A percentile compares a stretch with the other conserved stretches of the same genome.
These are phyloP conservation scores for Onygenales sp. DNA, from an alignment of 2,329 filamentous ascomycete species.

Conservation along the genomic window DNA sequence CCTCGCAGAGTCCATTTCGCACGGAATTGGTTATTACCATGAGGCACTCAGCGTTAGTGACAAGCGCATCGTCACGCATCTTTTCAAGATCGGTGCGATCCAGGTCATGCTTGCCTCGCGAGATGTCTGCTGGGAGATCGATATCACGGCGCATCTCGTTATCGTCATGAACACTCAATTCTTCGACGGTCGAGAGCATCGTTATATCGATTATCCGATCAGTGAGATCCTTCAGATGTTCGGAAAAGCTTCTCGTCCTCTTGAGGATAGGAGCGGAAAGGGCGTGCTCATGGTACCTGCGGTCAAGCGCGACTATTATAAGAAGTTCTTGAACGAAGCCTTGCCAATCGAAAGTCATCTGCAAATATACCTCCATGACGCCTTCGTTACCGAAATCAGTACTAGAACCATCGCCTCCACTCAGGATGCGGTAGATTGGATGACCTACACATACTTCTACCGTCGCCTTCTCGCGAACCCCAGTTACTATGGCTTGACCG, in stretches of 20 bases:
- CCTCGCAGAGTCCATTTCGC: slow-evolving; percentile 77
- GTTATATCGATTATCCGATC: slow-evolving; percentile 92
- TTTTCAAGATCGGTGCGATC: slow-evolving; percentile 81
- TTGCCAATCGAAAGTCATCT: slow-evolving; percentile 92
- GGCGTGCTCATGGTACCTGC: slow-evolving; percentile 95
- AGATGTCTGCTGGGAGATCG: slow-evolving; percentile 93
- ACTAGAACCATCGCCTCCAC: slow-evolving; percentile 92
- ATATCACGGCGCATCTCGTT: slow-evolving; percentile 79
- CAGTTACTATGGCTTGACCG: slow-evolving; percentile 85
- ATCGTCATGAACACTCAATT: slow-evolving; percentile 97
- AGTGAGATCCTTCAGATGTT: slow-evolving; percentile 97
- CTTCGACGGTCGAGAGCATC: slow-evolving; percentile 91
- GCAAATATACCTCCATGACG: slow-evolving; percentile 84
- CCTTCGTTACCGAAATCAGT: slow-evolving; percentile 94
- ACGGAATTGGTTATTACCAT: slow-evolving; percentile 95
- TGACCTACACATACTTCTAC: slow-evolving; percentile 98
- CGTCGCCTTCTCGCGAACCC: slow-evolving; percentile 88
- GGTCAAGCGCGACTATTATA: slow-evolving; percentile 95
- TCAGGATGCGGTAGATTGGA: slow-evolving; percentile 96
- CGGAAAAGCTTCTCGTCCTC: slow-evolving; percentile 74
- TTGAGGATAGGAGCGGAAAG: slow-evolving; percentile 68
- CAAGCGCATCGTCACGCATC: slow-evolving; percentile 85
- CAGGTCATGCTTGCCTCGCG: slow-evolving; percentile 74
- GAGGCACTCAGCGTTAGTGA: slow-evolving; percentile 83
- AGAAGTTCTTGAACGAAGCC: slow-evolving; percentile 95